Evolutionary conservation across 2,329 filamentous ascomycete genomes (phyloP).

Genomic region (Cercospora beticola): DNA sequence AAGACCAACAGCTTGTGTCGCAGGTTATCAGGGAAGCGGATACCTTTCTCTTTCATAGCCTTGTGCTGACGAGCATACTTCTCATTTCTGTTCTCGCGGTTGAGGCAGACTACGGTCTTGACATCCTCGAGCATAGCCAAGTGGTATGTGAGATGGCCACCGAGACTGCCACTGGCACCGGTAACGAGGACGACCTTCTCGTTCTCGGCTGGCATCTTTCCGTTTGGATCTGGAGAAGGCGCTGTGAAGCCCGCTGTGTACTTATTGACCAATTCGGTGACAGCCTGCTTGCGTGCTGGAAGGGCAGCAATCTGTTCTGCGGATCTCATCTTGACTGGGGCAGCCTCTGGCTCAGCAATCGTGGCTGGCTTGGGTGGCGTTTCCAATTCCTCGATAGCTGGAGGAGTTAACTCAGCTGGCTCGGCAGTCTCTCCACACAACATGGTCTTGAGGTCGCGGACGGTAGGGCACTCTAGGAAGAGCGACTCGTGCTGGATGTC

Average conservation of each 20-base stretch:
- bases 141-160: slow-evolving; percentile 39
- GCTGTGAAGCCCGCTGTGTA: slow-evolving; percentile 28
- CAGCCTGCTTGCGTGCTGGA: slow-evolving; percentile 19
- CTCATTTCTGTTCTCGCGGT: slow-evolving; percentile 40
- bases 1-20: slow-evolving; percentile 48
- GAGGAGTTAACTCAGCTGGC: neutral
- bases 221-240: neutral
- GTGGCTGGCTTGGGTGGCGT: neutral
- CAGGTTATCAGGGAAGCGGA: slow-evolving; percentile 24
- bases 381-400: neutral
- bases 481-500: slow-evolving; percentile 29
- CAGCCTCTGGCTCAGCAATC: neutral
- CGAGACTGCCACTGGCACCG: slow-evolving; percentile 40
- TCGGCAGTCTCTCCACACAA: neutral
- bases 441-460: slow-evolving; percentile 5
- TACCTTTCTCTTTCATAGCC: slow-evolving; percentile 30
- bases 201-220: neutral
- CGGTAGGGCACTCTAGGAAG: slow-evolving; percentile 31
- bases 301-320: neutral
- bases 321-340: neutral
- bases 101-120: slow-evolving; percentile 48
- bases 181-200: slow-evolving; percentile 38
- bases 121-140: slow-evolving; percentile 35
- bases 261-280: slow-evolving; percentile 30
- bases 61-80: slow-evolving; percentile 39